Evolutionary conservation across 257 asterid genomes (phyloP).

Genomic region (Salvia hispanica): DNA sequence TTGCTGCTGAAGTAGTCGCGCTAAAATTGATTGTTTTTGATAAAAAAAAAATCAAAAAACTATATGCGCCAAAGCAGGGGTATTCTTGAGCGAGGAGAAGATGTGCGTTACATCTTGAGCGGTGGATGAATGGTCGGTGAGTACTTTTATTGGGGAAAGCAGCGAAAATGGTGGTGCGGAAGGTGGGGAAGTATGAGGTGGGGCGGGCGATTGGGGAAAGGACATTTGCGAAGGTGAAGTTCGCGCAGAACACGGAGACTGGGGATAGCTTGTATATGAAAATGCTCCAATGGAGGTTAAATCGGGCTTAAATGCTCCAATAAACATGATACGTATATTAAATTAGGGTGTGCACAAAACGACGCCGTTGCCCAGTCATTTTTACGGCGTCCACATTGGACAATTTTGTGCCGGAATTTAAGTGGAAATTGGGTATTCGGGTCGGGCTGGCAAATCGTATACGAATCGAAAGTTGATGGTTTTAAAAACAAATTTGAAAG

Average conservation of each 20-base stretch:
- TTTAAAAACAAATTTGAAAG: too few species aligned
- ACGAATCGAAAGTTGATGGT: too few species aligned
- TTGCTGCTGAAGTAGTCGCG: conserved; percentile 17
- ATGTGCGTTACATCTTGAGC: background rate
- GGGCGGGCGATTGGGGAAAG: conserved; percentile 98
- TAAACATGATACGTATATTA: too few species aligned
- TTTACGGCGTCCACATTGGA: too few species aligned
- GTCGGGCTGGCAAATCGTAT: too few species aligned
- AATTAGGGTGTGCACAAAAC: too few species aligned
- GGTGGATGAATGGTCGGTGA: conserved; percentile 29
- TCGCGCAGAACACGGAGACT: conserved; percentile 95
- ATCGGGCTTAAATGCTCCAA: too few species aligned
- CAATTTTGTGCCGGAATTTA: too few species aligned
- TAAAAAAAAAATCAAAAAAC: conserved; percentile 3
- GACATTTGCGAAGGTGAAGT: too few species aligned
- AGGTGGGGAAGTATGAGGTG: conserved; percentile 95
- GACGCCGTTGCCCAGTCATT: too few species aligned
- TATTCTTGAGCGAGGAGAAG: conserved; percentile 18
- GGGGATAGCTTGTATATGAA: conserved; percentile 99
- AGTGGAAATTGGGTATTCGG: too few species aligned
- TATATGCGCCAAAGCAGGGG: background rate
- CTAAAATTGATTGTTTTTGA: background rate
- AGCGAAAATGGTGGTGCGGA: conserved; percentile 78
- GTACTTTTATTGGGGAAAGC: conserved; percentile 28
- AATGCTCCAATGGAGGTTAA: too few species aligned